A percentile compares a stretch with the other conserved stretches of the same genome.
phyloP scores from a whole-genome alignment of 306 rosid species.

The Vachellia collinsii region DNA sequence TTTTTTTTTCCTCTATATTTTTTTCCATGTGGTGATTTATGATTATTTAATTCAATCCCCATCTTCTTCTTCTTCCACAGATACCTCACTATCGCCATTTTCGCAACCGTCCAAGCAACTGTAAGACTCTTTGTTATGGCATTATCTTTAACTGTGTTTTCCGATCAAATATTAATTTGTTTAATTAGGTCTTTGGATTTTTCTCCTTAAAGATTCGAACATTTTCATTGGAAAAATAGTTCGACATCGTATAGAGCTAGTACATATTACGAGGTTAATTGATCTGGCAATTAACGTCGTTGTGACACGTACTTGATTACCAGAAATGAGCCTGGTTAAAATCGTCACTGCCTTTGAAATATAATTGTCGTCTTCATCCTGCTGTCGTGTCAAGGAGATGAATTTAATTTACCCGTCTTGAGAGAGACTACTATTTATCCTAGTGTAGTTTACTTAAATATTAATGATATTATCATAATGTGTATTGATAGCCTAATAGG shows the following conservation, averaged over 20 bases:
- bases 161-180: neutral
- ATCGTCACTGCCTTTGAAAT: neutral
- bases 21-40: neutral
- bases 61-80: constrained; percentile 33
- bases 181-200: neutral
- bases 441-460: too few relatives aligned
- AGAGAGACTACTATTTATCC: too few relatives aligned
- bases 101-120: constrained; percentile 65
- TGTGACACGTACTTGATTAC: too few relatives aligned
- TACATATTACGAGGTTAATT: neutral
- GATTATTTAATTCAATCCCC: neutral
- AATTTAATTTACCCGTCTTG: neutral
- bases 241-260: neutral
- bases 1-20: neutral
- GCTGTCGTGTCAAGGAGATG: neutral
- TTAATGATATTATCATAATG: neutral
- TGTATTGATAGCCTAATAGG: neutral
- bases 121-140: neutral
- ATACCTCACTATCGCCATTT: constrained; percentile 84
- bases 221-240: neutral
- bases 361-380: neutral
- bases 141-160: neutral
- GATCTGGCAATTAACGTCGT: neutral
- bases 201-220: neutral
- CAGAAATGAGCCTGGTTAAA: neutral